Conservation (phyloP, 1,284 basidiomycete genomes). For the Ceratobasidium sp. region DNA sequence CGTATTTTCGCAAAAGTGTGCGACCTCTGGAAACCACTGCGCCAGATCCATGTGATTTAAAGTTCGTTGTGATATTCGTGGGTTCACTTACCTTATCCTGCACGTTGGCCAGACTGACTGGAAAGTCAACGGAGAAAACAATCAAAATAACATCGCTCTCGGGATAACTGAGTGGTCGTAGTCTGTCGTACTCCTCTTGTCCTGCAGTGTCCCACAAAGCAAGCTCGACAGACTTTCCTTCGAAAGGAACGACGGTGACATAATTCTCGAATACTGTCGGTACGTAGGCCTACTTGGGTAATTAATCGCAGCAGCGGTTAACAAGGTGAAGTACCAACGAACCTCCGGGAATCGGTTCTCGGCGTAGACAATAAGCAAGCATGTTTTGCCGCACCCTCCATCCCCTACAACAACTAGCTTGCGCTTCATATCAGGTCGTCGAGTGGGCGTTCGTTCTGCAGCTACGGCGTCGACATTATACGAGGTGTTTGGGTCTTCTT, state of each 20-base stretch:
- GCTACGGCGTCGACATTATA: constrained; percentile 43
- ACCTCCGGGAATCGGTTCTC: constrained; percentile 99
- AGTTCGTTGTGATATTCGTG: neutral
- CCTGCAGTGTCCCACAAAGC: constrained; percentile 99
- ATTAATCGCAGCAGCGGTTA: constrained; percentile 11
- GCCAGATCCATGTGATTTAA: constrained; percentile 4
- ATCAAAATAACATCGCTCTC: constrained; percentile 97
- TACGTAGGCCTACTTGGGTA: constrained; percentile 82
- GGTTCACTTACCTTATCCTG: constrained; percentile 81
- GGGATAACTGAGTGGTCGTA: constrained; percentile 94
- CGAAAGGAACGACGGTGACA: constrained; percentile 89
- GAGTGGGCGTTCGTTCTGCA: constrained; percentile 44
- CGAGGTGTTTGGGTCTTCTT: constrained; percentile 23
- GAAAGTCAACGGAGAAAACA: constrained; percentile 97
- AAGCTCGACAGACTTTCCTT: constrained; percentile 91
- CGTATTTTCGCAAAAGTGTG: constrained; percentile 96
- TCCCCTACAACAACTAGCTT: constrained; percentile 91
- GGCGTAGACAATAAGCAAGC: constrained; percentile 93
- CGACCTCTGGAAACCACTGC: constrained; percentile 97
- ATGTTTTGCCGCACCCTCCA: constrained; percentile 84
- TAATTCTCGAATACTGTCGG: constrained; percentile 99
- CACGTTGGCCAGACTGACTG: constrained; percentile 93
- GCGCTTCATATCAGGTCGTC: constrained; percentile 82
- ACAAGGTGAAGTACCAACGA: constrained; percentile 48
- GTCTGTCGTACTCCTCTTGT: constrained; percentile 96